These are phyloP conservation scores for Globisporangium heterothallicum DNA, from an alignment of 352 stramenopile species.

Conservation along the genomic window DNA sequence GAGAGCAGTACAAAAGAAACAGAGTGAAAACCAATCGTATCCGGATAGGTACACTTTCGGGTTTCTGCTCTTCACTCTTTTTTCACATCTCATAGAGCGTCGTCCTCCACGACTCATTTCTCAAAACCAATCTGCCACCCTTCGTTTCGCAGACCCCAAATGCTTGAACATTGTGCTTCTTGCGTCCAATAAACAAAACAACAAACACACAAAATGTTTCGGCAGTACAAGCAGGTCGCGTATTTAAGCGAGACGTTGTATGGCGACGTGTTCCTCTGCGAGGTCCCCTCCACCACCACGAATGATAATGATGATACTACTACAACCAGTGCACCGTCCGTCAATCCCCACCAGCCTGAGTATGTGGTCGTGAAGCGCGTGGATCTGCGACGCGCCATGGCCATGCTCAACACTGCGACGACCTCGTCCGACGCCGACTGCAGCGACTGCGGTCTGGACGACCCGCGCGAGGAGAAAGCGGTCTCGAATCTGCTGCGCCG, in stretches of 20 bases:
- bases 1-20: too few relatives aligned
- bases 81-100: too few relatives aligned
- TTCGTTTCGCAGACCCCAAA: too few relatives aligned
- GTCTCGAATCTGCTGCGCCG: neutral
- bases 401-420: constrained; percentile 1
- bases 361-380: constrained; percentile 3
- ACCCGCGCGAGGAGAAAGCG: neutral
- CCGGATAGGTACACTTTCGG: too few relatives aligned
- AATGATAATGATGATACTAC: too few relatives aligned
- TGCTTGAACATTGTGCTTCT: too few relatives aligned
- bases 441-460: neutral
- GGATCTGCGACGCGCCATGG: constrained; percentile 1
- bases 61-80: too few relatives aligned
- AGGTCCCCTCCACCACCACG: neutral
- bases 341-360: neutral
- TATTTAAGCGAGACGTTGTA: constrained; percentile 1
- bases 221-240: constrained; percentile 2
- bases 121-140: neutral
- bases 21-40: too few relatives aligned
- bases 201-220: constrained; percentile 2
- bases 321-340: too few relatives aligned
- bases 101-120: too few relatives aligned
- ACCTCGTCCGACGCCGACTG: neutral
- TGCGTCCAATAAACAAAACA: too few relatives aligned
- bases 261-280: constrained; percentile 1